Percentiles rank a stretch among this genome's conserved stretches.
Conservation (phyloP, 2,329 filamentous ascomycete genomes). For the Clarireedia homoeocarpa region DNA sequence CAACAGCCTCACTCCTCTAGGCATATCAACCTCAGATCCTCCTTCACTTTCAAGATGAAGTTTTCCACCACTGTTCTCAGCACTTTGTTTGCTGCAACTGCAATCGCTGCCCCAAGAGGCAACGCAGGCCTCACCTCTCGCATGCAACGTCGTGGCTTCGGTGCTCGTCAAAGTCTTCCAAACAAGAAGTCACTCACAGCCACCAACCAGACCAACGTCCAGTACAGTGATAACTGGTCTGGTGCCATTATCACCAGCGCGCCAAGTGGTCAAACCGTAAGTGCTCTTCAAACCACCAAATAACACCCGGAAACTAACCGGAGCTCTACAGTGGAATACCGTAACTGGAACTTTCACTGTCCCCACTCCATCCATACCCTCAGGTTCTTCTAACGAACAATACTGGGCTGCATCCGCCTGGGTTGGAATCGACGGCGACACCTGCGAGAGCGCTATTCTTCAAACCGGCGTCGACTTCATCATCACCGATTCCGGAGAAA, state of each 20-base stretch:
- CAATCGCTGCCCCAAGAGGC: background rate
- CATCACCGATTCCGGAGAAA: conserved; percentile 26
- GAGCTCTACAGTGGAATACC: conserved; percentile 24
- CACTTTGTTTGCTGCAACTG: background rate
- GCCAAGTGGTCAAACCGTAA: conserved; percentile 19
- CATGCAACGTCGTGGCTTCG: background rate
- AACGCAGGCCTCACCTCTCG: background rate
- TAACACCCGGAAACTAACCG: background rate
- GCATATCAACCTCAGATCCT: too few species aligned
- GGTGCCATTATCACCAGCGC: conserved; percentile 29
- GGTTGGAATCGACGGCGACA: background rate
- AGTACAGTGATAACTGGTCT: conserved; percentile 31
- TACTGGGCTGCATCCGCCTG: background rate
- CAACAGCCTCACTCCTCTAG: too few species aligned
- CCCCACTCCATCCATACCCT: conserved; percentile 22
- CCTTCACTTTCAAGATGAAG: background rate
- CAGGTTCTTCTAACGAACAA: background rate
- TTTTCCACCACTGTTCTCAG: background rate
- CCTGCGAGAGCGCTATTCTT: background rate
- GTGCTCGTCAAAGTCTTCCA: background rate
- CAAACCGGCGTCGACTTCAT: conserved; percentile 34
- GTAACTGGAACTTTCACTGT: conserved; percentile 32
- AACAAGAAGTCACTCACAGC: conserved; percentile 1
- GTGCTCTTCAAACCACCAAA: background rate
- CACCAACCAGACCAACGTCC: conserved; percentile 20